Conservation (phyloP, 768 basidiomycete species). For the Lactarius sp. region DNA sequence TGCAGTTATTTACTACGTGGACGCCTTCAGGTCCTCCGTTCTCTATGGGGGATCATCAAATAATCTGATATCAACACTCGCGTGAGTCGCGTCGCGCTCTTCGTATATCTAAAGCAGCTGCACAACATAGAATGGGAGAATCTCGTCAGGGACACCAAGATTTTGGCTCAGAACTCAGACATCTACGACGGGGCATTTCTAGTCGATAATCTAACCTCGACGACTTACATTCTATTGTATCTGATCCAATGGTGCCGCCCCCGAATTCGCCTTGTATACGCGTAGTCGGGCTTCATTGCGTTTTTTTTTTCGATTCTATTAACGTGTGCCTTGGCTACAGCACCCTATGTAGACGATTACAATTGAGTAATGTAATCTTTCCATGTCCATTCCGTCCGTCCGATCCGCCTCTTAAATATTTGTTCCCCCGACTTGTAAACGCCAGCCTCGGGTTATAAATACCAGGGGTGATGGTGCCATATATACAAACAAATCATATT, state of each 20-base stretch:
- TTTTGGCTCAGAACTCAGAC: slow-evolving; percentile 91
- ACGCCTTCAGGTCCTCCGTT: slow-evolving; percentile 70
- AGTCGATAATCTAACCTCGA: slow-evolving; percentile 81
- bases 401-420: no score
- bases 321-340: no score
- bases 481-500: no score
- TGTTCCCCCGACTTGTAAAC: no score
- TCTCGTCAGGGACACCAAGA: slow-evolving; percentile 99
- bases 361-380: no score
- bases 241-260: slow-evolving; percentile 97
- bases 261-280: slow-evolving; percentile 96
- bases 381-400: no score
- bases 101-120: slow-evolving; percentile 97
- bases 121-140: slow-evolving; percentile 99
- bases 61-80: slow-evolving; percentile 97
- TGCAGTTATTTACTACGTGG: neutral
- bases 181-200: slow-evolving; percentile 74
- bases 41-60: slow-evolving; percentile 95
- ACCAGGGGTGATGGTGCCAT: no score
- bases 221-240: slow-evolving; percentile 95
- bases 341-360: no score
- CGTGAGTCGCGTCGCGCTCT: slow-evolving; percentile 92
- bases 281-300: slow-evolving; percentile 99
- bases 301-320: slow-evolving; percentile 37
- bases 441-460: no score